Conservation (phyloP, 345 rosid species). For the Aquilaria yunnanensis region DNA sequence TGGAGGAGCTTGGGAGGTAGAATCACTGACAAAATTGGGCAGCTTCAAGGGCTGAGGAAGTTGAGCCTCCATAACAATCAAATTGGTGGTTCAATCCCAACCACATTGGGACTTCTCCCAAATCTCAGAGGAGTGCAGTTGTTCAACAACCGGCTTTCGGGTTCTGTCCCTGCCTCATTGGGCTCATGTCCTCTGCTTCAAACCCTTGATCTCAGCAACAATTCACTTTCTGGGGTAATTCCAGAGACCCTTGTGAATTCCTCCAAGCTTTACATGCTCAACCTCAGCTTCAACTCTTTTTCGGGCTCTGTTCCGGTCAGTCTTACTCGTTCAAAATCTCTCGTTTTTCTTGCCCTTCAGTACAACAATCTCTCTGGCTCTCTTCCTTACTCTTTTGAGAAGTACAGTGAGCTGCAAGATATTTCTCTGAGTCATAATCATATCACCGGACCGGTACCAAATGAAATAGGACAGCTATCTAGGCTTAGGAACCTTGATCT, state of each 20-base stretch:
- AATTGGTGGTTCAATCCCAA: slow-evolving; percentile 62
- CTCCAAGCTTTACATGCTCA: slow-evolving; percentile 52
- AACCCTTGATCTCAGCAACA: slow-evolving; percentile 67
- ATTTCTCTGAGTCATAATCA: slow-evolving; percentile 48
- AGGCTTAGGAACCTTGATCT: slow-evolving; percentile 40
- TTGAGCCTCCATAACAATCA: slow-evolving; percentile 83
- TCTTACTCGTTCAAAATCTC: slow-evolving; percentile 41
- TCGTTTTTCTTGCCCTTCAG: slow-evolving; percentile 47
- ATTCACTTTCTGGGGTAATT: slow-evolving; percentile 46
- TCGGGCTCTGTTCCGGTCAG: slow-evolving; percentile 43
- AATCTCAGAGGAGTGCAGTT: slow-evolving; percentile 83
- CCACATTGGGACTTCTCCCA: slow-evolving; percentile 51
- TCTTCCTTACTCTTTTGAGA: slow-evolving; percentile 44
- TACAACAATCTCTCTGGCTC: slow-evolving; percentile 57
- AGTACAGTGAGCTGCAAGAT: slow-evolving; percentile 43
- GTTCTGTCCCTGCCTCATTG: slow-evolving; percentile 68
- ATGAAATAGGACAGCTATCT: slow-evolving; percentile 38
- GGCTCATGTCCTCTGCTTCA: slow-evolving; percentile 70
- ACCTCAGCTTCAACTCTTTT: slow-evolving; percentile 56
- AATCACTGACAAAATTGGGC: slow-evolving; percentile 77
- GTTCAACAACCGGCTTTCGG: slow-evolving; percentile 80
- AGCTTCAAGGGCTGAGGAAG: slow-evolving; percentile 71
- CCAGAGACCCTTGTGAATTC: slow-evolving; percentile 62
- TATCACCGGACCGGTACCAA: slow-evolving; percentile 48
- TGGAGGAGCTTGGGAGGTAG: slow-evolving; percentile 85